A percentile compares a stretch with the other conserved stretches of the same genome.
These are phyloP conservation scores for Gloeopeniophorella convolvens DNA, from an alignment of 768 basidiomycete species.

Conservation along the genomic window DNA sequence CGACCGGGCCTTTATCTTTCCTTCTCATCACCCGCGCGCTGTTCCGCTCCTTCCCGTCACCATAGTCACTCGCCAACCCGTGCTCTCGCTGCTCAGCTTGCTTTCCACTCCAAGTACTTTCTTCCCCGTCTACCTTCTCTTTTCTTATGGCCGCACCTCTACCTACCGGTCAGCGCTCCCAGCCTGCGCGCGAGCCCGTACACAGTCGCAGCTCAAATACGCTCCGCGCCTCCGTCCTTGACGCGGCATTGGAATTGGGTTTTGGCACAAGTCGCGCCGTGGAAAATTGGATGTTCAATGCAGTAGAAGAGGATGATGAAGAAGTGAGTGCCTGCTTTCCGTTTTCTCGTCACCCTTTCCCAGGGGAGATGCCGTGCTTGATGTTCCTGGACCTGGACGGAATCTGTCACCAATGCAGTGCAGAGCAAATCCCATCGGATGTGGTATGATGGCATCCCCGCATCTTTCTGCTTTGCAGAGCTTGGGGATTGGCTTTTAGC, in stretches of 20 bases:
- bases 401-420: too few species aligned
- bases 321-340: slow-evolving; percentile 27
- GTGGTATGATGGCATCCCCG: too few species aligned
- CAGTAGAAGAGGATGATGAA: slow-evolving; percentile 47
- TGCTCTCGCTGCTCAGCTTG: too few species aligned
- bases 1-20: not conserved
- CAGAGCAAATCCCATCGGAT: too few species aligned
- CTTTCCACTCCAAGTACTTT: not conserved
- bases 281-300: slow-evolving; percentile 68
- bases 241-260: slow-evolving; percentile 65
- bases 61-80: too few species aligned
- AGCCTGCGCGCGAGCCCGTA: not conserved
- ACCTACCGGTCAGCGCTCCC: slow-evolving; percentile 2
- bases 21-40: too few species aligned
- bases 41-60: too few species aligned
- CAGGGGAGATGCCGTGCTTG: too few species aligned
- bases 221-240: slow-evolving; percentile 67
- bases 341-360: not conserved
- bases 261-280: slow-evolving; percentile 52
- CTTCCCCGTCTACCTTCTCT: not conserved
- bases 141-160: not conserved
- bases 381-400: too few species aligned
- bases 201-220: slow-evolving; percentile 45
- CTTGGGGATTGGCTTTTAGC: too few species aligned
- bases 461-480: too few species aligned